A percentile compares a stretch with the other conserved stretches of the same genome.
These are phyloP conservation scores for Venturia asperata DNA, from an alignment of 2,329 filamentous ascomycete genomes.

Conservation along the genomic window DNA sequence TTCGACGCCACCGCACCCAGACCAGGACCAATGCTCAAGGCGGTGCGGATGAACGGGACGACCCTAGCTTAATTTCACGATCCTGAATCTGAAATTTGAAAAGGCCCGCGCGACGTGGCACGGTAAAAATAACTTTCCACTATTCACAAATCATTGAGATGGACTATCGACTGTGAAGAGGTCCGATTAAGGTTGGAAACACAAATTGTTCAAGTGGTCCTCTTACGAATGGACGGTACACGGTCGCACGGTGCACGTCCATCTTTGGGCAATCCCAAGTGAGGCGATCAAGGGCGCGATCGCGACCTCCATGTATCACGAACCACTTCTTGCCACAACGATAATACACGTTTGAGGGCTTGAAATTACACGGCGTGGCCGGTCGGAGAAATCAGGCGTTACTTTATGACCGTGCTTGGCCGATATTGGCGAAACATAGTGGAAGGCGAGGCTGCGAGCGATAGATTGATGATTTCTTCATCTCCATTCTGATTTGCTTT, in stretches of 20 bases:
- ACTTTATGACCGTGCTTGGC: not conserved
- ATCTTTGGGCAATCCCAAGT: not conserved
- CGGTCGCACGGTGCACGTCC: slow-evolving; percentile 2
- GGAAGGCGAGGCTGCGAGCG: not conserved
- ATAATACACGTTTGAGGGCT: not conserved
- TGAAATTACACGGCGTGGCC: not conserved
- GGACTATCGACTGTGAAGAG: not conserved
- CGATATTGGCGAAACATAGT: not conserved
- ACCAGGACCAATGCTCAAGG: slow-evolving; percentile 2
- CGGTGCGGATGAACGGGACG: slow-evolving; percentile 1
- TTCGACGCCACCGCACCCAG: not conserved
- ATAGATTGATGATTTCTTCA: not conserved
- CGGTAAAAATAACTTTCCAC: not conserved
- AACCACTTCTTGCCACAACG: not conserved
- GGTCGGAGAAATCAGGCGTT: not conserved
- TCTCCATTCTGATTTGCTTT: not conserved
- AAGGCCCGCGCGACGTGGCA: not conserved
- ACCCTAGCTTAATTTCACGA: not conserved
- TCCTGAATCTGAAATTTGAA: not conserved
- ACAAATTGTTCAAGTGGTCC: not conserved
- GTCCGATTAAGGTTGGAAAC: slow-evolving; percentile 1
- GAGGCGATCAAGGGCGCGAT: not conserved
- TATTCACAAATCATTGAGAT: not conserved
- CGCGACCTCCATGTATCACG: not conserved
- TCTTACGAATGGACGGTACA: not conserved